phyloP scores from a whole-genome alignment of 1,284 basidiomycete genomes.

The Xerocomus minutiporus region DNA sequence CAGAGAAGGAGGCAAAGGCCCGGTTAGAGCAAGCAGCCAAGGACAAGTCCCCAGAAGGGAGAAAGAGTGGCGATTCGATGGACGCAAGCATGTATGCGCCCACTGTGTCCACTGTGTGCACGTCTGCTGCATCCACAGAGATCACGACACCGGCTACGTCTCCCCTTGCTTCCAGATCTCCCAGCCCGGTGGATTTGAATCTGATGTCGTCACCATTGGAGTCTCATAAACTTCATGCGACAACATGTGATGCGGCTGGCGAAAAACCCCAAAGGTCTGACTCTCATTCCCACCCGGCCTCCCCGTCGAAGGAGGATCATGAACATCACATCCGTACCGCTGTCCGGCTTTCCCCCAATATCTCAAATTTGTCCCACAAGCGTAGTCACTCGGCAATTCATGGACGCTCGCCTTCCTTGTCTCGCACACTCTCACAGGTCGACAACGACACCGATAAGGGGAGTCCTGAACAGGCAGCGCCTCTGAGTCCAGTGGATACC shows the following conservation, averaged over 20 bases:
- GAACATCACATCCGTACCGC: constrained; percentile 24
- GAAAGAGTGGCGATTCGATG: constrained; percentile 25
- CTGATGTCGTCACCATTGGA: constrained; percentile 5
- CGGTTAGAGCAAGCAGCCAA: constrained; percentile 36
- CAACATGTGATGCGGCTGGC: not conserved
- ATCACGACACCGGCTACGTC: constrained; percentile 21
- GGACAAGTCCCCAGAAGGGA: constrained; percentile 19
- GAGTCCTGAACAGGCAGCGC: not conserved
- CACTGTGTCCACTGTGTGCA: constrained; percentile 22
- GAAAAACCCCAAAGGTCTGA: not conserved
- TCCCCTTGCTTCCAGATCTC: constrained; percentile 24
- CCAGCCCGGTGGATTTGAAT: constrained; percentile 23
- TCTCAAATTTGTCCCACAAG: constrained; percentile 9
- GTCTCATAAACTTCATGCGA: not conserved
- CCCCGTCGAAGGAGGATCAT: constrained; percentile 18
- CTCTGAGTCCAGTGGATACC: constrained; percentile 13
- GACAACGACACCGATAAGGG: not conserved
- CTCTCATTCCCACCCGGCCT: not conserved
- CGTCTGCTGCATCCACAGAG: constrained; percentile 18
- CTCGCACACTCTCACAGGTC: constrained; percentile 1
- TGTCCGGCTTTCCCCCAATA: constrained; percentile 18
- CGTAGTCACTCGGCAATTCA: constrained; percentile 1
- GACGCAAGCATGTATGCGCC: constrained; percentile 23
- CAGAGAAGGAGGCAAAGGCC: constrained; percentile 43
- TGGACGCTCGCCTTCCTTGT: not conserved